A percentile compares a stretch with the other conserved stretches of the same genome.
Evolutionary conservation across 768 basidiomycete genomes (phyloP).

Genomic region (Suillus plorans): DNA sequence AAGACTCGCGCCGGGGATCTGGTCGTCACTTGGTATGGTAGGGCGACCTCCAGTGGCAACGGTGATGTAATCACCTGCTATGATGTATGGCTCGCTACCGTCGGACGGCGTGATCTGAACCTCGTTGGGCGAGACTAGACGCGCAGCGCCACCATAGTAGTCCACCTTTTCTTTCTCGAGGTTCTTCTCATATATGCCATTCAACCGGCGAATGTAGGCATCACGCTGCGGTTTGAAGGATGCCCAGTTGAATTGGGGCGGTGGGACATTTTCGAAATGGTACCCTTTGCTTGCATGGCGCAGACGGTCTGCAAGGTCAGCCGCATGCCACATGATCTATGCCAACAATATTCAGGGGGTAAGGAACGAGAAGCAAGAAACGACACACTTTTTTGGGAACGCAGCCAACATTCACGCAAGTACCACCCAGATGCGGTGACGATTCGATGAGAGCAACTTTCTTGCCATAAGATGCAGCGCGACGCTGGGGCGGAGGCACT

Average conservation of each 20-base stretch:
- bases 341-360: conserved; percentile 6
- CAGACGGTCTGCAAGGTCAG: conserved; percentile 85
- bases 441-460: conserved; percentile 90
- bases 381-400: conserved; percentile 88
- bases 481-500: conserved; percentile 52
- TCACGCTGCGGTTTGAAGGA: conserved; percentile 93
- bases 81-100: conserved; percentile 61
- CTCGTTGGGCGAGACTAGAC: conserved; percentile 64
- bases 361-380: not conserved
- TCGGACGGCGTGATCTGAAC: conserved; percentile 74
- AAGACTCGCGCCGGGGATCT: conserved; percentile 86
- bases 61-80: conserved; percentile 76
- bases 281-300: conserved; percentile 72
- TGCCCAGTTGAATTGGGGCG: conserved; percentile 82
- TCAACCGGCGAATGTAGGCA: conserved; percentile 88
- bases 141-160: conserved; percentile 76
- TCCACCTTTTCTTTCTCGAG: conserved; percentile 87
- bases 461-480: conserved; percentile 89
- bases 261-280: conserved; percentile 59
- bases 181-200: conserved; percentile 90
- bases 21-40: conserved; percentile 69
- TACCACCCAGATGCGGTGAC: conserved; percentile 78
- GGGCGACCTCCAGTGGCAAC: conserved; percentile 89
- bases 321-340: conserved; percentile 98
- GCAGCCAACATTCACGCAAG: conserved; percentile 98